A percentile compares a stretch with the other conserved stretches of the same genome.
Evolutionary conservation across 192 early-diverging fungal genomes (phyloP).

Genomic region (Backusella tarrabulga): DNA sequence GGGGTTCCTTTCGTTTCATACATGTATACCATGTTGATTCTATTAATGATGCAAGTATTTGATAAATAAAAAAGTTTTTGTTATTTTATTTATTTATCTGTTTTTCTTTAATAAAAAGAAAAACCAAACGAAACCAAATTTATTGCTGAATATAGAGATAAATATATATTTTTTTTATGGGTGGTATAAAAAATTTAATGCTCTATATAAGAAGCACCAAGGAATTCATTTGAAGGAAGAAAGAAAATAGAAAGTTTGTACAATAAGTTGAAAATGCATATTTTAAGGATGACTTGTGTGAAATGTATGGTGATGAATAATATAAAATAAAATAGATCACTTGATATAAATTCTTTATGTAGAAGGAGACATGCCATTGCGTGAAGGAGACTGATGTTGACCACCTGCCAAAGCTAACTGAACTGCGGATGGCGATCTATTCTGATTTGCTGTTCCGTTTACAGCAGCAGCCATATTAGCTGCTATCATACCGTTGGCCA

Average conservation of each 20-base stretch:
- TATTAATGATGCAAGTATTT: neutral
- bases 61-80: neutral
- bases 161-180: neutral
- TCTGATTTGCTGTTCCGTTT: constrained; percentile 17
- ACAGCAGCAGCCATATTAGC: constrained; percentile 33
- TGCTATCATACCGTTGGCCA: constrained; percentile 35
- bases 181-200: neutral
- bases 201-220: neutral
- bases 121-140: neutral
- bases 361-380: neutral
- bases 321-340: neutral
- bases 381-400: constrained; percentile 25
- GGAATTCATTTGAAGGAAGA: neutral
- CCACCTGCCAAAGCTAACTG: constrained; percentile 26
- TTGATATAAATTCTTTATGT: neutral
- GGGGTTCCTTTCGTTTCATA: neutral
- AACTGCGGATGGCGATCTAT: constrained; percentile 12
- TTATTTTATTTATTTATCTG: neutral
- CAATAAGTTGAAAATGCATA: constrained; percentile 2
- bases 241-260: neutral
- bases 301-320: neutral
- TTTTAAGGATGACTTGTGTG: neutral
- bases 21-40: neutral
- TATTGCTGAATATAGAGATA: neutral
- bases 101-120: neutral